Conservation (phyloP, 2,329 filamentous ascomycete genomes). For the Arthrocladium fulminans region DNA sequence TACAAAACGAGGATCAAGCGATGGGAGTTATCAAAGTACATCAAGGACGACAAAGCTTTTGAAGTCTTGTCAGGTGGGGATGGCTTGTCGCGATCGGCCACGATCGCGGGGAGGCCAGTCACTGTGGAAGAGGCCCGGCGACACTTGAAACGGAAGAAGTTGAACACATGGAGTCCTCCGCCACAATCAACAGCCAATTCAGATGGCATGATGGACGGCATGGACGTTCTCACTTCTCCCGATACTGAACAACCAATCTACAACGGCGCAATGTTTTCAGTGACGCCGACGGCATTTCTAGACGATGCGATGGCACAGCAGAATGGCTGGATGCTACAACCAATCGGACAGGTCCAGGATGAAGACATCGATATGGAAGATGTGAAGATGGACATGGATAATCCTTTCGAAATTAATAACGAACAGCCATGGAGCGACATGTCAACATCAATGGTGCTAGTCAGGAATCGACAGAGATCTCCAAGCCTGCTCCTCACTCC, state of each 20-base stretch:
- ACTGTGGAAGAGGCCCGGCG: constrained; percentile 2
- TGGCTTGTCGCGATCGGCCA: not conserved
- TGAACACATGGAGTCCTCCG: constrained; percentile 4
- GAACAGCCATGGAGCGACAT: not conserved
- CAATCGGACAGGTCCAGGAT: not conserved
- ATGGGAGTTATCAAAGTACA: constrained; percentile 2
- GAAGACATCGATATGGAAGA: constrained; percentile 4
- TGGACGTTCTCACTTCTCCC: not conserved
- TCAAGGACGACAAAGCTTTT: constrained; percentile 3
- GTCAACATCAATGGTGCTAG: not conserved
- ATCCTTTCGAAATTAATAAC: not conserved
- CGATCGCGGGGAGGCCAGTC: not conserved
- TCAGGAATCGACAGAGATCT: not conserved
- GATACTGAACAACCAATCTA: not conserved
- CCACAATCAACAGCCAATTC: not conserved
- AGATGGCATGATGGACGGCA: not conserved
- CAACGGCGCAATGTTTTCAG: not conserved
- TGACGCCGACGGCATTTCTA: not conserved
- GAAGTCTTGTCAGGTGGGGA: not conserved
- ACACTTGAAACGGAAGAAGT: constrained; percentile 6
- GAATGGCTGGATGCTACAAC: not conserved
- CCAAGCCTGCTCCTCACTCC: not conserved
- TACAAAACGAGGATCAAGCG: constrained; percentile 1
- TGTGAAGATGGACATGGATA: not conserved
- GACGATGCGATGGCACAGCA: not conserved